Evolutionary conservation across 345 rosid genomes (phyloP), one percentile per base, ranked within the genome.

Genomic region (Lepidium sativum): DNA sequence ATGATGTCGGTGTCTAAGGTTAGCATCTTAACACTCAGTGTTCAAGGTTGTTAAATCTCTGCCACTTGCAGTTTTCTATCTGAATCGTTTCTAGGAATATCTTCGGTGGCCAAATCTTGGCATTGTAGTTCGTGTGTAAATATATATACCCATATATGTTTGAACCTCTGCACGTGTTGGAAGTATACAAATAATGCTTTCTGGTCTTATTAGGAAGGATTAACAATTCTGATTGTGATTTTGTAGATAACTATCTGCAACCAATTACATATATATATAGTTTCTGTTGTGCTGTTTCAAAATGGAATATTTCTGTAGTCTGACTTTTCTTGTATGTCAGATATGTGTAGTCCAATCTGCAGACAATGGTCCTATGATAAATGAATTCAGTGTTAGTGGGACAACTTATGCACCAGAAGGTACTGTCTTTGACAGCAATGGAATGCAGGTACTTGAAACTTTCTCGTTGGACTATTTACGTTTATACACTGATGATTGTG

Each of bases 1-100:
- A 94, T 94, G 99, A 94, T 94, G 97, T 94, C 99, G 23, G 96
- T 90, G 69, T 77, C 96, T 38, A 94, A 88, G 99, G 99, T 94
- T 54, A 76, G 75, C 53, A 57, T 67, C 59, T 60, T 65, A 73
- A 39, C 53, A 41, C 16, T 44, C 43, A 51, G 42, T 37, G 47
- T 54, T 41, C 9, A 44, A 21, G 61, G 31, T 18, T 53, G 10
- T 43, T 73, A 43, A 53, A 12, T 68, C 60, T 39, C 47, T 9
- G 29, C 48, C 52, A 27, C 53, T 15, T 60, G 73, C 44, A 31
- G 3, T 44, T 34, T 58, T 55, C 48, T 25, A 51, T 41, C 21
- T 57, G 10, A 40, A 20, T 50, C 40, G 10, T 42, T 14, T 72
- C 14, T 50, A 16, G 47, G 52, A 48, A 15, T 4, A 63, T 54